Evolutionary conservation across 163 green algal genomes (phyloP).

Genomic region (Trebouxiophyceae sp.): DNA sequence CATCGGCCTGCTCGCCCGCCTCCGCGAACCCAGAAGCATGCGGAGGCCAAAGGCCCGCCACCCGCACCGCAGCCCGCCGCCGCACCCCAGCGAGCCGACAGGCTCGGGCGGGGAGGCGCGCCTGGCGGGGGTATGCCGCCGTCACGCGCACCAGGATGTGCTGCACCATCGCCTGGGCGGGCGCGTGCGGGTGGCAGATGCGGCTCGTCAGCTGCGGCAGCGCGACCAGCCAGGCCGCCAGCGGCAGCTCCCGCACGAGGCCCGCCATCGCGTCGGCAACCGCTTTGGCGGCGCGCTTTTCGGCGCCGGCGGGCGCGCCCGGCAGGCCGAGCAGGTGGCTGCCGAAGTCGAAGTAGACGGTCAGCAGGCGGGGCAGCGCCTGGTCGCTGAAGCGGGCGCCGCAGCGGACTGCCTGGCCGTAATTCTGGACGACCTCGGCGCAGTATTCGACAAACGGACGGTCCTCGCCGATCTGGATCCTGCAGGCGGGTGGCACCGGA

Average conservation of each 20-base stretch:
- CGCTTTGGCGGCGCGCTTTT: not conserved
- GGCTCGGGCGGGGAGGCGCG: no score
- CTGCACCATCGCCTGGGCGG: constrained; percentile 45
- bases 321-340: constrained; percentile 2
- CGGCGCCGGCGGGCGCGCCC: no score
- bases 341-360: constrained; percentile 90
- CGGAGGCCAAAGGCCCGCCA: no score
- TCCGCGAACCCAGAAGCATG: no score
- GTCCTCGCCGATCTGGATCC: constrained; percentile 46
- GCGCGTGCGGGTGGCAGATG: constrained; percentile 72
- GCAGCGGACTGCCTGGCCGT: constrained; percentile 54
- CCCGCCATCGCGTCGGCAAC: constrained; percentile 26
- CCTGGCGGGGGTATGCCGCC: constrained; percentile 52
- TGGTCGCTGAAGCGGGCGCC: constrained; percentile 71
- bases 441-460: constrained; percentile 54
- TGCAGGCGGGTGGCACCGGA: no score
- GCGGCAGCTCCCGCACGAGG: constrained; percentile 28
- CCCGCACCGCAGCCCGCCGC: no score
- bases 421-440: constrained; percentile 63
- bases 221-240: constrained; percentile 56
- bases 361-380: constrained; percentile 86
- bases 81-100: no score
- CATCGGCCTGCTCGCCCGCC: no score
- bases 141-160: constrained; percentile 46
- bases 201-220: constrained; percentile 89